Percentiles rank a stretch among this genome's conserved stretches.
Evolutionary conservation across 2,329 filamentous ascomycete species (phyloP).

Genomic region (Pseudocercospora crystallina): DNA sequence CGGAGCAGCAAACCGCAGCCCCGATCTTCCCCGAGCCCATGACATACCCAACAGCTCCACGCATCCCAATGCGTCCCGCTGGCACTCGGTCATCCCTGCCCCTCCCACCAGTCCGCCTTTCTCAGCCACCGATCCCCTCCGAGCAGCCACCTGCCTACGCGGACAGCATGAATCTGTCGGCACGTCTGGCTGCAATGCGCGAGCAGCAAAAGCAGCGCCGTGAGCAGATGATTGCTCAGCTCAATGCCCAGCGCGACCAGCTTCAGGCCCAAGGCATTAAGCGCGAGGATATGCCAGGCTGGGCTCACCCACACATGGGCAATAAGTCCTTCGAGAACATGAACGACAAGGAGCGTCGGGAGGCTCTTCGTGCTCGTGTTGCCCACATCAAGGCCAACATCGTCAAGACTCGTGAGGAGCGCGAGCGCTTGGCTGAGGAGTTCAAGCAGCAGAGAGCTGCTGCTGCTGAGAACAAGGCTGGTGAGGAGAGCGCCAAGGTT

Average conservation of each 20-base stretch:
- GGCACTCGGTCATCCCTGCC: constrained; percentile 1
- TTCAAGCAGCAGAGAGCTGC: constrained; percentile 30
- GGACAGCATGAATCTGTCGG: constrained; percentile 21
- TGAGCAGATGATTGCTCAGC: constrained; percentile 35
- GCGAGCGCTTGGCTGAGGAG: constrained; percentile 24
- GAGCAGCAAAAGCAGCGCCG: constrained; percentile 35
- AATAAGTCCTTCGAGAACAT: constrained; percentile 5
- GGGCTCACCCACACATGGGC: constrained; percentile 5
- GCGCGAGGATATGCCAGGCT: constrained; percentile 17
- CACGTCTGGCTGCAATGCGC: constrained; percentile 28
- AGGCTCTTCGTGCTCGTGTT: constrained; percentile 32
- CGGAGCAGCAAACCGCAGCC: constrained; percentile 10
- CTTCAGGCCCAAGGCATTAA: constrained; percentile 16
- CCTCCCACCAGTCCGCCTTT: not conserved
- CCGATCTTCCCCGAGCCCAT: no score
- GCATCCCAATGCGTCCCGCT: constrained; percentile 8
- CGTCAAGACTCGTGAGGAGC: constrained; percentile 33
- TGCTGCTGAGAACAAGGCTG: constrained; percentile 30
- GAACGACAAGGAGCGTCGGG: constrained; percentile 29
- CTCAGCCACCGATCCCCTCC: constrained; percentile 10
- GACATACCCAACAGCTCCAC: not conserved
- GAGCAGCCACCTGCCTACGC: constrained; percentile 24
- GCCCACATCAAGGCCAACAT: constrained; percentile 35
- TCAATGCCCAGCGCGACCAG: constrained; percentile 25
- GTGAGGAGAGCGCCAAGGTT: constrained; percentile 29